phyloP scores from a whole-genome alignment of 2,329 filamentous ascomycete genomes.

The Rhinocladiella mackenziei region DNA sequence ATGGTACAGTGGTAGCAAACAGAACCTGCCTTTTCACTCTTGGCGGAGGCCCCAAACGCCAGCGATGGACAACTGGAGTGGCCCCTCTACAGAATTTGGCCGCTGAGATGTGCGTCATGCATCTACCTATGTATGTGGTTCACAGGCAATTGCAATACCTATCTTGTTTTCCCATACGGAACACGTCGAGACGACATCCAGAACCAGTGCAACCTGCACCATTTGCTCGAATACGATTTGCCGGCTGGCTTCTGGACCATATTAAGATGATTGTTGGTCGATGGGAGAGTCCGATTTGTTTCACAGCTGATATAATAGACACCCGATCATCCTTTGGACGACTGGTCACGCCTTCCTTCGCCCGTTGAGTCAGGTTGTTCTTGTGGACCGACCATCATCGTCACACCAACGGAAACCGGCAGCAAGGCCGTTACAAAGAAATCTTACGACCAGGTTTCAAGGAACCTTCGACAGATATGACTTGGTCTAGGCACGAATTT shows the following conservation, averaged over 20 bases:
- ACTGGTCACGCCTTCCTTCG: constrained; percentile 19
- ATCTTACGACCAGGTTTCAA: constrained; percentile 27
- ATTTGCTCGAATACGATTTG: constrained; percentile 11
- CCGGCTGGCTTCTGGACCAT: constrained; percentile 11
- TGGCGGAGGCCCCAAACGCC: constrained; percentile 8
- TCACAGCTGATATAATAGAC: constrained; percentile 24
- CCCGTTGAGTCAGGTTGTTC: constrained; percentile 21
- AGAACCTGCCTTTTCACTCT: constrained; percentile 9
- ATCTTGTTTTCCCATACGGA: constrained; percentile 25
- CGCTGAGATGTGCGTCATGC: constrained; percentile 13
- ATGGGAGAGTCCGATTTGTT: constrained; percentile 12
- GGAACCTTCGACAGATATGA: constrained; percentile 20
- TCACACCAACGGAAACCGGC: constrained; percentile 23
- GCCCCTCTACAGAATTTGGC: constrained; percentile 10
- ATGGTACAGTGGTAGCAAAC: constrained; percentile 17
- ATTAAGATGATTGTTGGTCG: constrained; percentile 12
- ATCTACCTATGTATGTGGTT: constrained; percentile 8
- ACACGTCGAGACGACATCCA: constrained; percentile 21
- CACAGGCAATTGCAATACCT: constrained; percentile 8
- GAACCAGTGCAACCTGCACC: constrained; percentile 17
- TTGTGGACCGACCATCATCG: constrained; percentile 22
- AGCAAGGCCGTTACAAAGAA: constrained; percentile 26
- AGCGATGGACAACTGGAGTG: constrained; percentile 3
- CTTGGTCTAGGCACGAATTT: constrained; percentile 13
- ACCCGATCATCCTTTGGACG: constrained; percentile 10